Evolutionary conservation across 768 basidiomycete species (phyloP).

Genomic region (Kwoniella mangroviensis): DNA sequence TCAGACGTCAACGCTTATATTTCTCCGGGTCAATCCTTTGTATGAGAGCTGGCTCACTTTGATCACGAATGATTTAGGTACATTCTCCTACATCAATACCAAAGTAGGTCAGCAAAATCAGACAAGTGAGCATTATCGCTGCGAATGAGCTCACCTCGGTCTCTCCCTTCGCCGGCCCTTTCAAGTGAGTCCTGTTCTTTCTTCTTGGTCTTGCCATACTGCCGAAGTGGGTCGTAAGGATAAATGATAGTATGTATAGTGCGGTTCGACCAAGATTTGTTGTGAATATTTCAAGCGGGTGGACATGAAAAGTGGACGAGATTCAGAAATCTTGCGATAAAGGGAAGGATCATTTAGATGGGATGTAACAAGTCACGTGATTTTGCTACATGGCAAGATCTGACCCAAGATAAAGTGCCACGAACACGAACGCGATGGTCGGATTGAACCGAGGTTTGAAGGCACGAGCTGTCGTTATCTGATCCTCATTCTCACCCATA

Average conservation of each 20-base stretch:
- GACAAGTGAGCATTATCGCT: background rate
- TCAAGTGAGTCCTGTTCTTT: conserved; percentile 57
- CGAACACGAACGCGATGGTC: background rate
- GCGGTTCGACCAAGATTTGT: background rate
- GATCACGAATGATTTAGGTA: conserved; percentile 92
- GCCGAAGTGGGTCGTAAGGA: background rate
- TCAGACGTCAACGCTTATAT: too few species aligned
- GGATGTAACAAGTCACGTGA: background rate
- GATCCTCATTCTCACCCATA: too few species aligned
- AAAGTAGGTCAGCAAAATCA: background rate
- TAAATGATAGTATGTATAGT: conserved; percentile 3
- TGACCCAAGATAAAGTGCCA: background rate
- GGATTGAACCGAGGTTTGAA: background rate
- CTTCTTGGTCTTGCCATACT: conserved; percentile 52
- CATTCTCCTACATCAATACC: conserved; percentile 43
- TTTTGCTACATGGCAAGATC: background rate
- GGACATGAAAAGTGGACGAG: conserved; percentile 28
- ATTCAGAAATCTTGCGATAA: conserved; percentile 22
- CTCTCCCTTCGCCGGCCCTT: conserved; percentile 47
- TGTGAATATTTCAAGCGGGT: conserved; percentile 9
- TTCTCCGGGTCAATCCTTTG: background rate
- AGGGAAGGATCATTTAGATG: background rate
- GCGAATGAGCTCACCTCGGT: conserved; percentile 36
- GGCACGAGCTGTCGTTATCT: background rate
- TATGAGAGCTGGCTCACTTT: conserved; percentile 60